A percentile compares a stretch with the other conserved stretches of the same genome.
Evolutionary conservation across 495 filamentous ascomycete genomes (phyloP).

Genomic region (Polyplosphaeria fusca): DNA sequence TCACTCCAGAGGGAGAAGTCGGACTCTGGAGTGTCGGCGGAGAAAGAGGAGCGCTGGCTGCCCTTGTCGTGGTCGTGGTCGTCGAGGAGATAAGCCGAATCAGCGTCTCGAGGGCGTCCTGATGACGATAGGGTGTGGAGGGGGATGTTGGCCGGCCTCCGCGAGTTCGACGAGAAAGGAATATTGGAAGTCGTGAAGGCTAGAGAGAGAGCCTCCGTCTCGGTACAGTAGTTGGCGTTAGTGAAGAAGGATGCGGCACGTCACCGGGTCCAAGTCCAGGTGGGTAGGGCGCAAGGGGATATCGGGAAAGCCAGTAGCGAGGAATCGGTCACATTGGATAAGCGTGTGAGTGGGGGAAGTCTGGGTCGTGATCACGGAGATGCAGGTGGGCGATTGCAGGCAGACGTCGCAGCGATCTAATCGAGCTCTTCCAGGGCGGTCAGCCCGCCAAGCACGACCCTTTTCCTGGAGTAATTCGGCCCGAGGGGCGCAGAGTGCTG

Average conservation of each 20-base stretch:
- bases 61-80: constrained; percentile 51
- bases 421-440: neutral
- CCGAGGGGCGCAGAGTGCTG: too few species aligned
- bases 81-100: constrained; percentile 43
- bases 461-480: neutral
- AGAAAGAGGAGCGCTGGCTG: constrained; percentile 47
- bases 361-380: neutral
- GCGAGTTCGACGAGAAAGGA: constrained; percentile 42
- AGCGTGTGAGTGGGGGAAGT: constrained; percentile 3
- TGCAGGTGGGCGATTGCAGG: too few species aligned
- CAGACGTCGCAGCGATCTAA: constrained; percentile 1
- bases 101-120: constrained; percentile 38
- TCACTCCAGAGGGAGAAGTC: constrained; percentile 85
- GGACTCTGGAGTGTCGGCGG: constrained; percentile 60
- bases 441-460: neutral
- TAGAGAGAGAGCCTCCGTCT: constrained; percentile 50
- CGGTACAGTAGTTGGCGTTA: constrained; percentile 8
- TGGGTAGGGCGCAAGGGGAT: constrained; percentile 7
- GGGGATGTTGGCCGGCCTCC: constrained; percentile 54
- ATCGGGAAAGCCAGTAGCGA: constrained; percentile 14
- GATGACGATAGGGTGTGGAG: constrained; percentile 53
- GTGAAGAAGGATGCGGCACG: constrained; percentile 20
- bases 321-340: constrained; percentile 27
- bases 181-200: constrained; percentile 56
- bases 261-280: constrained; percentile 16